Conservation (phyloP, 495 filamentous ascomycete genomes). For the Xylaria intraflava region DNA sequence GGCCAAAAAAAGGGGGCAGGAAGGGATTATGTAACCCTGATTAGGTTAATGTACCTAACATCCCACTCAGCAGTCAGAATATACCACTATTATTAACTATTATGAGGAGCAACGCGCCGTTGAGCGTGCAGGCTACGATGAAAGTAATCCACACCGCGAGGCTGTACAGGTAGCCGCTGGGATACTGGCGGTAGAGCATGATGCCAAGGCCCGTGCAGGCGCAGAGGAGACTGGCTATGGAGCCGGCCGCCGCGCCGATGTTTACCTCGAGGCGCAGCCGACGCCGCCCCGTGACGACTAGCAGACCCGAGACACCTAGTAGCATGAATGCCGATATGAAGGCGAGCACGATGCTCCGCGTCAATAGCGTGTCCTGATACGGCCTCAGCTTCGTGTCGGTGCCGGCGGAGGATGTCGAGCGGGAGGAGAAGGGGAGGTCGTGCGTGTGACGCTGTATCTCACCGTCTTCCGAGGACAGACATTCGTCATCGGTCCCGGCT, state of each 20-base stretch:
- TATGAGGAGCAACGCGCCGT: slow-evolving; percentile 45
- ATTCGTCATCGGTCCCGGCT: slow-evolving; percentile 20
- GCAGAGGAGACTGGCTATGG: slow-evolving; percentile 48
- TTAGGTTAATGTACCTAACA: too few relatives aligned
- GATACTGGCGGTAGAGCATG: slow-evolving; percentile 40
- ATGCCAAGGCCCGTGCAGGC: slow-evolving; percentile 47
- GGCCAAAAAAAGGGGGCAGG: too few relatives aligned
- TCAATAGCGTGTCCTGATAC: slow-evolving; percentile 43
- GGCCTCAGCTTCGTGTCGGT: slow-evolving; percentile 15
- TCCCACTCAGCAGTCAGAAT: slow-evolving; percentile 13
- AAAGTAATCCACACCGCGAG: slow-evolving; percentile 42
- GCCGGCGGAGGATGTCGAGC: neutral
- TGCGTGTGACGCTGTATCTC: slow-evolving; percentile 29
- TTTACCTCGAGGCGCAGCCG: slow-evolving; percentile 52
- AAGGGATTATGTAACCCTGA: too few relatives aligned
- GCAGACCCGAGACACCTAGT: slow-evolving; percentile 44
- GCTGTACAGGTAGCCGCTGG: slow-evolving; percentile 33
- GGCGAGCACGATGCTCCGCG: slow-evolving; percentile 35
- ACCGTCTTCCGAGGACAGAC: slow-evolving; percentile 19
- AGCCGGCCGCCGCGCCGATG: slow-evolving; percentile 52
- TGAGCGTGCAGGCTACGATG: slow-evolving; percentile 39
- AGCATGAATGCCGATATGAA: slow-evolving; percentile 46
- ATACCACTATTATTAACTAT: slow-evolving; percentile 36
- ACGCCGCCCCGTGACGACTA: slow-evolving; percentile 49
- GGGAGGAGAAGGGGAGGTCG: neutral